Percentiles rank a stretch among this genome's conserved stretches.
These are phyloP conservation scores for Warburgia ugandensis DNA, from an alignment of 164 flowering plant genomes.

Conservation along the genomic window DNA sequence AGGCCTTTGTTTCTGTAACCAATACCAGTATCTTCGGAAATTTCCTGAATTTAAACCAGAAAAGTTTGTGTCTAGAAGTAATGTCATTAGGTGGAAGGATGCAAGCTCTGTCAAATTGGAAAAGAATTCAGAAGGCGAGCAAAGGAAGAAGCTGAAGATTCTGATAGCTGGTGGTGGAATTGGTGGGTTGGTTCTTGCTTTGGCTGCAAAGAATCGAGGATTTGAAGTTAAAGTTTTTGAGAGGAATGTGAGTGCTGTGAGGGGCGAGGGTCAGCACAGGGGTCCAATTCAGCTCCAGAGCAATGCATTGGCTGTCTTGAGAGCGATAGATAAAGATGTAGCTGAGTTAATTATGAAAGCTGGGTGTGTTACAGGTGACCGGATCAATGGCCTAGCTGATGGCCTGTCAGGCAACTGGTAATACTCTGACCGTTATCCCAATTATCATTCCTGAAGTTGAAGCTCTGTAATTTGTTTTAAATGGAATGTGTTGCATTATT, in stretches of 20 bases:
- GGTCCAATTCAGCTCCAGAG: slow-evolving; percentile 35
- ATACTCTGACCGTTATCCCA: too few relatives aligned
- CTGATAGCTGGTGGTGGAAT: slow-evolving; percentile 34
- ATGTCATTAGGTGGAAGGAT: slow-evolving; percentile 2
- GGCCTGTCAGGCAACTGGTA: slow-evolving; percentile 31
- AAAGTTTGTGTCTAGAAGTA: background rate
- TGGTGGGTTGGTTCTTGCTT: slow-evolving; percentile 31
- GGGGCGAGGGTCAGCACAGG: slow-evolving; percentile 30
- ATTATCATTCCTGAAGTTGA: too few relatives aligned
- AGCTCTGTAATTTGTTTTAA: too few relatives aligned
- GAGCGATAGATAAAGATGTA: slow-evolving; percentile 28
- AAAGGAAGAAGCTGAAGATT: slow-evolving; percentile 17
- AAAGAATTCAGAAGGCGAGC: background rate
- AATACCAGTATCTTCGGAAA: background rate
- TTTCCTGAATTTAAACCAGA: slow-evolving; percentile 2
- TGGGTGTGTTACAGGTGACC: slow-evolving; percentile 31
- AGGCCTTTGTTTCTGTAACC: slow-evolving; percentile 6
- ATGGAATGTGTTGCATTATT: background rate
- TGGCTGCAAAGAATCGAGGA: slow-evolving; percentile 28
- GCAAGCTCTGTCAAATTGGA: slow-evolving; percentile 1
- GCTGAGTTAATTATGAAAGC: slow-evolving; percentile 20
- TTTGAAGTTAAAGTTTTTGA: slow-evolving; percentile 33
- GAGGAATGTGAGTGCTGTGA: slow-evolving; percentile 29
- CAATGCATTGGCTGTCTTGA: slow-evolving; percentile 34
- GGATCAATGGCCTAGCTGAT: slow-evolving; percentile 34